A percentile compares a stretch with the other conserved stretches of the same genome.
Evolutionary conservation across 768 basidiomycete genomes (phyloP).

Genomic region (Coprinellus aureogranulatus): DNA sequence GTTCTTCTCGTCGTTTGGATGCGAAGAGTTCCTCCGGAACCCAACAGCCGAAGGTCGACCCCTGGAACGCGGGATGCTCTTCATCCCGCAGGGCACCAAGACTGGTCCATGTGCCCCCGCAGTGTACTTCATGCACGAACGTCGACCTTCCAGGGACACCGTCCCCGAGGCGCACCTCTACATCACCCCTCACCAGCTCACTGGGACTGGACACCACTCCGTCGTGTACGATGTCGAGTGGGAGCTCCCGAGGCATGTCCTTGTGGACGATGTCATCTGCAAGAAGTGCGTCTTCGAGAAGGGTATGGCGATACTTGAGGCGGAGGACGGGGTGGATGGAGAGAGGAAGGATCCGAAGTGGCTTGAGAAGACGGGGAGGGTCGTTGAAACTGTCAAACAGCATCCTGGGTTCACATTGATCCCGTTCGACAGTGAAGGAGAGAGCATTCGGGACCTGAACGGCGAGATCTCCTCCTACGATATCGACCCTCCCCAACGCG

Average conservation of each 20-base stretch:
- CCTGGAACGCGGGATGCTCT: constrained; percentile 31
- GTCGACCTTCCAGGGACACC: not conserved
- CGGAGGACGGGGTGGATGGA: constrained; percentile 18
- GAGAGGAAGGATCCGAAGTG: constrained; percentile 27
- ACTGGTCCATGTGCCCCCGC: not conserved
- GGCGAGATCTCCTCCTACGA: not conserved
- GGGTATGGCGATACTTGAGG: constrained; percentile 22
- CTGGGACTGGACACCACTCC: constrained; percentile 55
- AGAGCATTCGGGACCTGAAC: not conserved
- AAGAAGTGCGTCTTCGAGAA: constrained; percentile 22
- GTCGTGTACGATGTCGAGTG: constrained; percentile 48
- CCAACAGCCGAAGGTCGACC: constrained; percentile 18
- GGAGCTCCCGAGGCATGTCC: constrained; percentile 46
- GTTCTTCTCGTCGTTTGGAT: constrained; percentile 11
- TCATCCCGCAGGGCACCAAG: no score
- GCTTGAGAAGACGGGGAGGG: not conserved
- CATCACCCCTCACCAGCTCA: constrained; percentile 31
- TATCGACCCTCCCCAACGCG: not conserved
- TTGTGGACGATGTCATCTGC: constrained; percentile 37
- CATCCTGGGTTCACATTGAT: not conserved
- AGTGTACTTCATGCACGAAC: not conserved
- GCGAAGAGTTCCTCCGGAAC: constrained; percentile 1
- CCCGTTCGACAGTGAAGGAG: not conserved
- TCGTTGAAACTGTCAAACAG: not conserved
- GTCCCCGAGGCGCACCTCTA: constrained; percentile 50